phyloP scores from a whole-genome alignment of 2,329 filamentous ascomycete genomes.

The Ceratocystis ficicola region DNA sequence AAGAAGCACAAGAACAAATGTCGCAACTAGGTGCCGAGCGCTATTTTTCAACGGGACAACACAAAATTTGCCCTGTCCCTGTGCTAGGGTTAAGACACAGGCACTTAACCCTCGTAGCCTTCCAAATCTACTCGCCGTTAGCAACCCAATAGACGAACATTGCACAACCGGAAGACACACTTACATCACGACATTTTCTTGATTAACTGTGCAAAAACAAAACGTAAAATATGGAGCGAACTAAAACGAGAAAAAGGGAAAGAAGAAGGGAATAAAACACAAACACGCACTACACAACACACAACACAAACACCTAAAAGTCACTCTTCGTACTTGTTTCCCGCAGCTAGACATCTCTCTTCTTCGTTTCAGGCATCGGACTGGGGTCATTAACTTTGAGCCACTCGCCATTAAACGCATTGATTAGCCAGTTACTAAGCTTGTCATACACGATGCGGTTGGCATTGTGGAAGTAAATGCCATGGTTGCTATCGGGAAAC shows the following conservation, averaged over 20 bases:
- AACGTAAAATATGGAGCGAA: not conserved
- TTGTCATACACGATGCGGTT: constrained; percentile 86
- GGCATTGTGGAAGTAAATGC: constrained; percentile 89
- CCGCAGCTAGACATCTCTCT: constrained; percentile 1
- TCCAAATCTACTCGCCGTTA: no score
- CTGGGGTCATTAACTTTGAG: constrained; percentile 45
- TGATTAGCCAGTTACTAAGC: constrained; percentile 85
- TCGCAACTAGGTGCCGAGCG: no score
- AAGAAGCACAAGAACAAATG: no score
- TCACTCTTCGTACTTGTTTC: no score
- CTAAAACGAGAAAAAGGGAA: not conserved
- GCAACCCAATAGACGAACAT: not conserved
- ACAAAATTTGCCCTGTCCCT: no score
- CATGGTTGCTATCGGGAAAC: constrained; percentile 91
- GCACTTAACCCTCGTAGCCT: no score
- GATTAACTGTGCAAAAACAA: not conserved
- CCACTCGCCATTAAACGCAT: constrained; percentile 97
- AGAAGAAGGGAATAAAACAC: not conserved
- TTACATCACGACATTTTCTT: not conserved
- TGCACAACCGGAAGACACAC: not conserved
- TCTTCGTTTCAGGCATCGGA: constrained; percentile 31
- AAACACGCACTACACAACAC: not conserved
- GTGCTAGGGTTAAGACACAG: no score
- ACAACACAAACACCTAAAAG: not conserved
- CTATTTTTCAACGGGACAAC: no score